A percentile compares a stretch with the other conserved stretches of the same genome.
Conservation (phyloP, 2,329 filamentous ascomycete genomes). For the Penicillium sclerotigenum region DNA sequence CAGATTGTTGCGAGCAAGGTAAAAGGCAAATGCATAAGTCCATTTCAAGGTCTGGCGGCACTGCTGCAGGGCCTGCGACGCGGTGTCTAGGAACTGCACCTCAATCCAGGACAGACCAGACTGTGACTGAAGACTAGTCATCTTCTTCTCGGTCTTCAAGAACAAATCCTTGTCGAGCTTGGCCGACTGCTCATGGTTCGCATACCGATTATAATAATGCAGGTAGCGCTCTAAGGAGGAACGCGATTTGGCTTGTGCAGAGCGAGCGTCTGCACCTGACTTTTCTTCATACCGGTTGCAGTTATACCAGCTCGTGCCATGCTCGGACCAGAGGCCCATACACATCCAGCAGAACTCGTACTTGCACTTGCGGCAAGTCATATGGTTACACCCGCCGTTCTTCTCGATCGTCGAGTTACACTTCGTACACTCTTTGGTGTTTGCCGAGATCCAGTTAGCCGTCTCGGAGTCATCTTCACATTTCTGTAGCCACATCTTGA, state of each 20-base stretch:
- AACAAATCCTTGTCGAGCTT: slow-evolving; percentile 96
- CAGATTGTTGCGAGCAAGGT: slow-evolving; percentile 90
- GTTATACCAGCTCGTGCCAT: slow-evolving; percentile 99
- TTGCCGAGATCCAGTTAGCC: slow-evolving; percentile 98
- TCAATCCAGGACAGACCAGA: slow-evolving; percentile 99
- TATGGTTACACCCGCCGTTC: slow-evolving; percentile 96
- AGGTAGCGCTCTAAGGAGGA: slow-evolving; percentile 93
- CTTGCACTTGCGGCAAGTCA: slow-evolving; percentile 94
- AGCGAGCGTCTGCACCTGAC: slow-evolving; percentile 82
- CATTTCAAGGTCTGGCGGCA: slow-evolving; percentile 99
- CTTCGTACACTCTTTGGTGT: slow-evolving; percentile 96
- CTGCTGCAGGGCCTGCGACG: slow-evolving; percentile 88
- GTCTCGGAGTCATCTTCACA: slow-evolving; percentile 98
- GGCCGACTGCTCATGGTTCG: slow-evolving; percentile 97
- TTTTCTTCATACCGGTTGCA: slow-evolving; percentile 98
- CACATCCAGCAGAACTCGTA: slow-evolving; percentile 99
- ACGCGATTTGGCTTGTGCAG: slow-evolving; percentile 86
- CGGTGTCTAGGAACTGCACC: slow-evolving; percentile 91
- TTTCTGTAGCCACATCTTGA: slow-evolving; percentile 96
- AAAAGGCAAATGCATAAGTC: slow-evolving; percentile 99
- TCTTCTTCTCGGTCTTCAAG: slow-evolving; percentile 96
- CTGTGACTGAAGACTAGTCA: slow-evolving; percentile 89
- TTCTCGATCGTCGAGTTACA: slow-evolving; percentile 98
- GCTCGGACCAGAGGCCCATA: slow-evolving; percentile 98
- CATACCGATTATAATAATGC: slow-evolving; percentile 98